Base-by-base conservation (phyloP, 2,329 filamentous ascomycete genomes). In the Tolypocladium pustulatum region DNA sequence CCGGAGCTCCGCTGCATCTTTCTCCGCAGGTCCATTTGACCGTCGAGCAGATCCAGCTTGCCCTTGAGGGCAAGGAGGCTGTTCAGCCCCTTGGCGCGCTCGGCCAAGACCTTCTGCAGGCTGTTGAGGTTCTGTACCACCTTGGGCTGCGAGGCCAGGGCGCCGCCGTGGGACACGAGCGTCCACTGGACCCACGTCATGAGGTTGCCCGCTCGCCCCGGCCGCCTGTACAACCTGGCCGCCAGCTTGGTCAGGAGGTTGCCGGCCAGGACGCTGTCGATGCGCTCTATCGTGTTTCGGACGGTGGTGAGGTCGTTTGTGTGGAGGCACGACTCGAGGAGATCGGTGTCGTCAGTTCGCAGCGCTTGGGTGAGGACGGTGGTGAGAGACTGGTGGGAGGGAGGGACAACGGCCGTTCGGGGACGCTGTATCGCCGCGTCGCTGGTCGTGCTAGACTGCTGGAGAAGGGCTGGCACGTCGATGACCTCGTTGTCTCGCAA, bases 171-270 rank as follows among this genome's bases (percentile, higher is more conserved):
- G 1, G 90, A 87, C 38, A 97, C 85, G 58, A 97, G 83, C 1
- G 91, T 93, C 90, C 91, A 96, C 74, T 97, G 92, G 51, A 97
- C 89, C 92, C 94, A 99, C 20, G 89, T 84, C 82, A 97, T 92
- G 37, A 99, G 83, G 68, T 87, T 90, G 56, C 92, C 91, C 17
- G 94, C 93, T 58, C 94, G 85, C 4, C 93, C 94, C 1, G 94
- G 94, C 52, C 91, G 85, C 64, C 88, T 84, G 73, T 96, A 88
- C 70, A 99, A 83, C 60, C 92, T 84, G 65, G 95, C 89, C 10
- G 94, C 90, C 56, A 99, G 82, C 72, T 90, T 91, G 67, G 86
- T 85, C 59, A 99, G 83, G 12, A 99, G 81, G 9, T 78, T 81
- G 40, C 86, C 87, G 8, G 94, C 92, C 30, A 97, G 84, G 3